Conservation (phyloP, 2,329 filamentous ascomycete species). For the Phialophora tarda region DNA sequence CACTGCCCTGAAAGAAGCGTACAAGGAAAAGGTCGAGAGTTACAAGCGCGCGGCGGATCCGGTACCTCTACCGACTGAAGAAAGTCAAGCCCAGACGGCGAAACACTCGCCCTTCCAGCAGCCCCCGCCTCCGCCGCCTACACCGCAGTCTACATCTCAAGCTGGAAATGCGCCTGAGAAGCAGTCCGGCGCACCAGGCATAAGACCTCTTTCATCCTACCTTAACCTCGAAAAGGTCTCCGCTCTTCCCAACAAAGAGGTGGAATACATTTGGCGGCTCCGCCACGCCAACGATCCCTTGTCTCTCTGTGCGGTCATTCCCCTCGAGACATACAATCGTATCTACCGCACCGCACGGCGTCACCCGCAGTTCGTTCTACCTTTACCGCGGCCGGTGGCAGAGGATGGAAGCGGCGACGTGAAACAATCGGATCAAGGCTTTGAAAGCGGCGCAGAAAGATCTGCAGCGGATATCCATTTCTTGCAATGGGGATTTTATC, state of each 20-base stretch:
- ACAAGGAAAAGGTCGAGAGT: conserved; percentile 79
- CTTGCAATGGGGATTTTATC: conserved; percentile 92
- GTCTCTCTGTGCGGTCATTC: conserved; percentile 83
- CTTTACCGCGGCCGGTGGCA: conserved; percentile 63
- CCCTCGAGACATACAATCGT: conserved; percentile 71
- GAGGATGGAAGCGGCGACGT: conserved; percentile 37
- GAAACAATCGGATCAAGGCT: conserved; percentile 42
- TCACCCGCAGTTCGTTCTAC: conserved; percentile 89
- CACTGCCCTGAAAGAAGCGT: conserved; percentile 72
- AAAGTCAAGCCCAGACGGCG: conserved; percentile 41
- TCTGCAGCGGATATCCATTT: conserved; percentile 92
- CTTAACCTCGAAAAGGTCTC: conserved; percentile 81
- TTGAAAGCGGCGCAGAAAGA: conserved; percentile 52
- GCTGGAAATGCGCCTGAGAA: conserved; percentile 3
- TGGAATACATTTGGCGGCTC: conserved; percentile 87
- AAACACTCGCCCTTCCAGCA: conserved; percentile 37
- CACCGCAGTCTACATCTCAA: conserved; percentile 47
- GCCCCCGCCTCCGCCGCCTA: conserved; percentile 46
- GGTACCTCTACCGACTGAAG: conserved; percentile 45
- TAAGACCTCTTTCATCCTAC: conserved; percentile 70
- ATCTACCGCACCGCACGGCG: conserved; percentile 73
- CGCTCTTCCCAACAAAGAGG: conserved; percentile 75
- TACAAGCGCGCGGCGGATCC: conserved; percentile 68
- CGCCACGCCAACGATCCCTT: conserved; percentile 75
- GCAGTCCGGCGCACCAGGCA: conserved; percentile 47